A percentile compares a stretch with the other conserved stretches of the same genome.
These are phyloP conservation scores for Glonium stellatum DNA, from an alignment of 495 filamentous ascomycete genomes.

Conservation along the genomic window DNA sequence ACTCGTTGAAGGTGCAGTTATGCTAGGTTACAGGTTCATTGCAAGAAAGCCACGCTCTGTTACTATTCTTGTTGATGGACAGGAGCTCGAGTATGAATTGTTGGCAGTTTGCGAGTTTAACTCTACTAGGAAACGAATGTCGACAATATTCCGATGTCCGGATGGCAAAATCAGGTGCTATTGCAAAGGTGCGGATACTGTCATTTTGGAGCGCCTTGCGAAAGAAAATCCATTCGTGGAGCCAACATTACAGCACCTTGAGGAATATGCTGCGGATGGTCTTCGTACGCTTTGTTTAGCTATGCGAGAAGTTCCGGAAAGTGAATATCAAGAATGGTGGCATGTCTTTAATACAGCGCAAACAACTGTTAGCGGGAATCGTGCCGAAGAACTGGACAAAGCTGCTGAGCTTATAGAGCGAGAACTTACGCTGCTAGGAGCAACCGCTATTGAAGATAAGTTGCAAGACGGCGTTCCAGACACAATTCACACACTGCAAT, in stretches of 20 bases:
- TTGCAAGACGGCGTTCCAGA: constrained; percentile 97
- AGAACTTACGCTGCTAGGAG: constrained; percentile 83
- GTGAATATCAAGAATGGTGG: constrained; percentile 85
- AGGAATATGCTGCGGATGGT: constrained; percentile 96
- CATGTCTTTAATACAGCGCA: constrained; percentile 80
- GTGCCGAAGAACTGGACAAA: constrained; percentile 93
- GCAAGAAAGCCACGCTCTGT: constrained; percentile 84
- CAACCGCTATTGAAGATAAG: constrained; percentile 95
- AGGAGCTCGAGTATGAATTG: constrained; percentile 78
- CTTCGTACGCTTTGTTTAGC: constrained; percentile 91
- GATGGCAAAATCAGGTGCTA: constrained; percentile 92
- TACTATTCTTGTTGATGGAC: constrained; percentile 63
- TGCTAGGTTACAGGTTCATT: constrained; percentile 80
- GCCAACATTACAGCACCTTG: constrained; percentile 79
- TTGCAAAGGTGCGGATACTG: constrained; percentile 96
- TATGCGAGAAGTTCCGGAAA: constrained; percentile 86
- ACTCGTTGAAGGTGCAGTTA: constrained; percentile 83
- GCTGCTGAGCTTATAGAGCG: constrained; percentile 92
- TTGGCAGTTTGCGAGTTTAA: constrained; percentile 98
- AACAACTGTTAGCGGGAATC: constrained; percentile 86
- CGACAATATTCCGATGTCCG: constrained; percentile 89
- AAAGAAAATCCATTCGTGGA: constrained; percentile 69
- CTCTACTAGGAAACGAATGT: constrained; percentile 96
- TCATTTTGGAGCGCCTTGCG: constrained; percentile 82
- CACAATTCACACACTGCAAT: constrained; percentile 95